Base-by-base conservation (phyloP, 441 rosid species). In the Brassica hybrid region DNA sequence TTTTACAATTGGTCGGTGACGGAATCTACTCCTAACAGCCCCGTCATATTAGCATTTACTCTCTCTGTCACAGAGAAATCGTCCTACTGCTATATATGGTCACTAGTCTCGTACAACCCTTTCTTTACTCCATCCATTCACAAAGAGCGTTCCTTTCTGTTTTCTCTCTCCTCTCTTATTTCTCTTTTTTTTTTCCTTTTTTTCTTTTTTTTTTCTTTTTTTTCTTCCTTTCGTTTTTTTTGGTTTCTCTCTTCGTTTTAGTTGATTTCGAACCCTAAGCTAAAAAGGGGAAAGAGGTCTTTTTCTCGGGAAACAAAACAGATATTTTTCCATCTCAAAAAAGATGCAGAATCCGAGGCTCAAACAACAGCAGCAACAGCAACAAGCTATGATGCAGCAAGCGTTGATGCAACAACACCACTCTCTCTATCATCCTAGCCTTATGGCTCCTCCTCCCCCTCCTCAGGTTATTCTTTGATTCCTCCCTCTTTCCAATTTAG, bases 331-430 rank as follows among this genome's bases (percentile, higher is more conserved):
- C 30, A 30, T 72, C 76, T 56, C 43, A 5, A 23, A 54, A 54
- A 88, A 87, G 85, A 96, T 94, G 96, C 98, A 92, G 89, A 90
- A 92, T 80, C 94, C 79, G 85, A 91, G 97, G 89, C 82, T 93
- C 79, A 93, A 77, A 30, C 79, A n/a, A 30, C 79, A 54, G 7
- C 57, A 75, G 3, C 81, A 75, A 2, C 81, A 74, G 9, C 79
- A 78, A 25, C 63, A 72, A 83, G 81, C 77, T 21, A 76, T 82
- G 71, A 85, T 85, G 81, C 88, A 83, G 8, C 88, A 83, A 81
- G 84, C 86, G 43, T 65, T 84, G 82, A 84, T 83, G 71, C 85
- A 86, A 58, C 87, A 84, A 38, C 97, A 91, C 85, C 97, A 93
- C 88, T 81, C 79, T 81, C 85, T 86, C 69, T 86, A 86, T 72